Evolutionary conservation across 345 rosid species (phyloP).

Genomic region (Salix dunnii): DNA sequence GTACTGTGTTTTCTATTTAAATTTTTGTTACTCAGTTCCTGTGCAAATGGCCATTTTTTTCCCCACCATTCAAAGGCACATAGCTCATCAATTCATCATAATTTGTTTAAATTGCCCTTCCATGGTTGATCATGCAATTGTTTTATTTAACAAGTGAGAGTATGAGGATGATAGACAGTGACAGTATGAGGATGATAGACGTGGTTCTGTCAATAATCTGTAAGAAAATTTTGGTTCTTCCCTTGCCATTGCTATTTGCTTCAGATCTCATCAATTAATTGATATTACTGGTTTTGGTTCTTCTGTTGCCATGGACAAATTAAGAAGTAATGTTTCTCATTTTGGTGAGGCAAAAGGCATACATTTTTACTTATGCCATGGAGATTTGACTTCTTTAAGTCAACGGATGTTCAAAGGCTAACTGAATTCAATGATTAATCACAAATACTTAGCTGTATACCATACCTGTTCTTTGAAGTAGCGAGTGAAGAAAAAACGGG

Average conservation of each 20-base stretch:
- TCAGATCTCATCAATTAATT: background rate
- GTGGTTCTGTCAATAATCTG: background rate
- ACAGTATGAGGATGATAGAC: background rate
- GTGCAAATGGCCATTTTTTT: background rate
- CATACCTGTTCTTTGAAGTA: background rate
- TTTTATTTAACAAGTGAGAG: background rate
- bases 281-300: background rate
- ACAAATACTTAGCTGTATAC: background rate
- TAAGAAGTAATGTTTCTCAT: background rate
- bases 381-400: background rate
- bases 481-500: background rate
- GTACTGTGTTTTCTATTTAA: constrained; percentile 26
- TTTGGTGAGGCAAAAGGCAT: background rate
- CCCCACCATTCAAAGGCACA: background rate
- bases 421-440: background rate
- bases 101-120: background rate
- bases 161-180: background rate
- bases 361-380: background rate
- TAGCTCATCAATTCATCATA: background rate
- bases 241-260: background rate
- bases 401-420: background rate
- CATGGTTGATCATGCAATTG: background rate
- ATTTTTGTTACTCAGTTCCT: background rate
- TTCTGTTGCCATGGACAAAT: background rate
- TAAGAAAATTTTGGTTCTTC: background rate